Evolutionary conservation across 73 alveolate genomes (phyloP).

Genomic region (Paramecium octaurelia): DNA sequence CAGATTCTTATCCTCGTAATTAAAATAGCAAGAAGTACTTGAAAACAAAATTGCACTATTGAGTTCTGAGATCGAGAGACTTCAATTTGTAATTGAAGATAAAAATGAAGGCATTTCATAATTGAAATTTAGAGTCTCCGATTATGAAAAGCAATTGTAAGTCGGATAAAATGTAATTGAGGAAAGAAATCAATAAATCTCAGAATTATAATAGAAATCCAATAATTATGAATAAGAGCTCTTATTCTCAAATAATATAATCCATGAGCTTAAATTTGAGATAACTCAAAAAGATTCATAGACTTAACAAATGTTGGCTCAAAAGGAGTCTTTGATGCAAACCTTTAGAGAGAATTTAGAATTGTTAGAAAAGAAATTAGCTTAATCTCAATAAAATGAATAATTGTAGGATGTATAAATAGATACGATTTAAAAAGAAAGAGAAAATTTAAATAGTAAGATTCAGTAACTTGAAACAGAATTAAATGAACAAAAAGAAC

Average conservation of each 20-base stretch:
- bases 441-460: not conserved
- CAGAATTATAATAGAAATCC: not conserved
- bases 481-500: not conserved
- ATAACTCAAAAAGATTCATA: not conserved
- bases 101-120: not conserved
- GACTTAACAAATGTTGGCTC: not conserved
- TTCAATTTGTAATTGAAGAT: not conserved
- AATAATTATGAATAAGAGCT: not conserved
- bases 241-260: not conserved
- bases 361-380: not conserved
- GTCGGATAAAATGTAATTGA: not conserved
- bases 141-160: not conserved
- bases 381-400: not conserved
- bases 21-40: not conserved
- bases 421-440: not conserved
- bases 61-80: not conserved
- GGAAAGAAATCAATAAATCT: not conserved
- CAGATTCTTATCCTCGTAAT: not conserved
- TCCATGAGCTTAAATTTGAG: not conserved
- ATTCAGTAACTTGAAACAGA: not conserved
- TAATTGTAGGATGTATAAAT: not conserved
- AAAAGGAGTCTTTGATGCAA: not conserved
- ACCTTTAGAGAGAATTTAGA: not conserved
- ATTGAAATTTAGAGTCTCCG: not conserved
- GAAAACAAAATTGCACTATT: not conserved